Evolutionary conservation across 148 eudicot species (phyloP).

Genomic region (Cornus suecica): DNA sequence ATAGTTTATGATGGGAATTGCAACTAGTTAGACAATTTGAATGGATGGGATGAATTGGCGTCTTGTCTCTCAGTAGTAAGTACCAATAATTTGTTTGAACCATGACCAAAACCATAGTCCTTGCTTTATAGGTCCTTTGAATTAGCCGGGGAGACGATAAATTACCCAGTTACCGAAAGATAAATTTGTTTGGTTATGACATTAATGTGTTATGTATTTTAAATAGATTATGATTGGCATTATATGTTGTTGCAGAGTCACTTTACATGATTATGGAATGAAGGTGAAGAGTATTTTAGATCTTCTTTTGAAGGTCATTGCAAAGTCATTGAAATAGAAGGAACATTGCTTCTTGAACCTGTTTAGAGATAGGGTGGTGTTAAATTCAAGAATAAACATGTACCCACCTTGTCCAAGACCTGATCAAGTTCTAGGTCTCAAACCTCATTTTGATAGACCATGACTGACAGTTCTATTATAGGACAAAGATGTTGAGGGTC

Average conservation of each 20-base stretch:
- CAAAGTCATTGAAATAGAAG: conserved; percentile 26
- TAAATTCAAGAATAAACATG: conserved; percentile 29
- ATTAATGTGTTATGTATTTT: background rate
- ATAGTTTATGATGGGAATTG: no score
- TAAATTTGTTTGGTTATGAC: no score
- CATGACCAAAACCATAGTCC: no score
- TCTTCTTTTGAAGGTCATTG: conserved; percentile 23
- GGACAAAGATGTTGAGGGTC: conserved; percentile 42
- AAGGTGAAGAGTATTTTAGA: conserved; percentile 26
- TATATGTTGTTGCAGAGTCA: conserved; percentile 21
- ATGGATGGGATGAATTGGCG: no score
- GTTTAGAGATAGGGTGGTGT: conserved; percentile 25
- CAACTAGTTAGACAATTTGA: no score
- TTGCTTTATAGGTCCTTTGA: no score
- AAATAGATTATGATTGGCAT: background rate
- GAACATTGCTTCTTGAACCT: conserved; percentile 19
- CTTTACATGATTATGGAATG: conserved; percentile 28
- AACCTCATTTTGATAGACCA: conserved; percentile 44
- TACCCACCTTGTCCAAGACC: conserved; percentile 39
- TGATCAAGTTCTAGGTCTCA: conserved; percentile 35
- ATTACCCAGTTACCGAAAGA: no score
- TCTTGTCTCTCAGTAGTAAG: no score
- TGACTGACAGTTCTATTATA: conserved; percentile 37
- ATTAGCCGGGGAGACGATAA: no score
- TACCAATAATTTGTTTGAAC: no score